These are phyloP conservation scores for Zea mays DNA, from an alignment of 176 grass and related monocot species.

Conservation along the genomic window DNA sequence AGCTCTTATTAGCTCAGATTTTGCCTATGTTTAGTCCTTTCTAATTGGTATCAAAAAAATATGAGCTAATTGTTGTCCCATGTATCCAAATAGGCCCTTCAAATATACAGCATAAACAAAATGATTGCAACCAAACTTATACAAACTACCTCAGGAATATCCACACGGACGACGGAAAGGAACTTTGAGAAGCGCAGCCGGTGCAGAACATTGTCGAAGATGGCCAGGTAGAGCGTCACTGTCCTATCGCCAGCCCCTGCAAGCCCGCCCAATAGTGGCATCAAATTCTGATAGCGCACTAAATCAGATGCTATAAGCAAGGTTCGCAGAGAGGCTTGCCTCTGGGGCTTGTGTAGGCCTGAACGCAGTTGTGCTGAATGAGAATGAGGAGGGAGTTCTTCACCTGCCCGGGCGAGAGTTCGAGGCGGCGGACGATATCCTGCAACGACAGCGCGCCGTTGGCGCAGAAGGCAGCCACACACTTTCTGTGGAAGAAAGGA, in stretches of 20 bases:
- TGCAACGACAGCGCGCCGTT: constrained; percentile 56
- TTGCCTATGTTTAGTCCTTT: no score
- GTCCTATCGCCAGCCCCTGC: constrained; percentile 39
- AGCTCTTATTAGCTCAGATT: no score
- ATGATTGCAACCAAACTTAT: constrained; percentile 14
- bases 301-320: constrained; percentile 3
- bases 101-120: neutral
- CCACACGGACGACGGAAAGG: constrained; percentile 46
- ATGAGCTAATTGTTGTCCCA: no score
- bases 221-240: constrained; percentile 58
- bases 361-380: constrained; percentile 89
- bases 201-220: constrained; percentile 78
- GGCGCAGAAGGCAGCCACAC: constrained; percentile 64
- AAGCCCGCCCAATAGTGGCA: constrained; percentile 29
- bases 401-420: constrained; percentile 43
- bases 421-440: constrained; percentile 56
- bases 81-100: no score
- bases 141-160: constrained; percentile 51
- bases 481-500: constrained; percentile 58
- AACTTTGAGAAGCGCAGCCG: constrained; percentile 82
- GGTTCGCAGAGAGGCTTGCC: constrained; percentile 15
- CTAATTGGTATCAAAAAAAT: no score
- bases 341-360: constrained; percentile 64
- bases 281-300: neutral
- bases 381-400: constrained; percentile 91